A percentile compares a stretch with the other conserved stretches of the same genome.
Evolutionary conservation across 2,329 filamentous ascomycete genomes (phyloP).

Genomic region (Pseudonectria foliicola): DNA sequence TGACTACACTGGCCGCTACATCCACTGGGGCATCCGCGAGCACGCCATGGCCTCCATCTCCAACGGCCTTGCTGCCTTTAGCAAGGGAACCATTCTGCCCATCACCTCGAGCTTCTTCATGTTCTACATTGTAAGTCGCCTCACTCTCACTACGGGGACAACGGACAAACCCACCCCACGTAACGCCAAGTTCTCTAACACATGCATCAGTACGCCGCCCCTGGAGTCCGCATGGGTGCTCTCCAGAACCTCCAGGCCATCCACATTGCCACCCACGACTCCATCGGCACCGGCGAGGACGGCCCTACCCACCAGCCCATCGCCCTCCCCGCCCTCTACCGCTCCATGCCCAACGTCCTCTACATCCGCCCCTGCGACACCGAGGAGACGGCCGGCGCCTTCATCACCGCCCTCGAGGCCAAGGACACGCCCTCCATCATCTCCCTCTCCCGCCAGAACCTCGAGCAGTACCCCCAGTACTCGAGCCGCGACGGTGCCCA

Average conservation of each 20-base stretch:
- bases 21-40: conserved; percentile 55
- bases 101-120: conserved; percentile 56
- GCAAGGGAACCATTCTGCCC: conserved; percentile 47
- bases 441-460: conserved; percentile 38
- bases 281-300: conserved; percentile 52
- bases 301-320: conserved; percentile 58
- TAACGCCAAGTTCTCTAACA: conserved; percentile 1
- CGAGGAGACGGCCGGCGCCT: conserved; percentile 52
- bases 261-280: conserved; percentile 56
- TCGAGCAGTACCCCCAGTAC: conserved; percentile 32
- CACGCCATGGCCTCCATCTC: conserved; percentile 54
- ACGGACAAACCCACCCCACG: conserved; percentile 1
- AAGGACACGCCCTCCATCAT: conserved; percentile 38
- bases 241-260: conserved; percentile 48
- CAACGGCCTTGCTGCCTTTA: conserved; percentile 53
- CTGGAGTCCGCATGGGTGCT: conserved; percentile 54
- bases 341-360: conserved; percentile 55
- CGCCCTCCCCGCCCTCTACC: conserved; percentile 48
- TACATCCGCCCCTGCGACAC: conserved; percentile 54
- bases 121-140: conserved; percentile 41
- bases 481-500: conserved; percentile 33
- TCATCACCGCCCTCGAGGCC: conserved; percentile 38
- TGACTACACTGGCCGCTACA: conserved; percentile 46
- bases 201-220: conserved; percentile 39
- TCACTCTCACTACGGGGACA: too few relatives aligned